Base-by-base conservation (phyloP, 2,329 filamentous ascomycete genomes). In the Diaporthe longicolla region DNA sequence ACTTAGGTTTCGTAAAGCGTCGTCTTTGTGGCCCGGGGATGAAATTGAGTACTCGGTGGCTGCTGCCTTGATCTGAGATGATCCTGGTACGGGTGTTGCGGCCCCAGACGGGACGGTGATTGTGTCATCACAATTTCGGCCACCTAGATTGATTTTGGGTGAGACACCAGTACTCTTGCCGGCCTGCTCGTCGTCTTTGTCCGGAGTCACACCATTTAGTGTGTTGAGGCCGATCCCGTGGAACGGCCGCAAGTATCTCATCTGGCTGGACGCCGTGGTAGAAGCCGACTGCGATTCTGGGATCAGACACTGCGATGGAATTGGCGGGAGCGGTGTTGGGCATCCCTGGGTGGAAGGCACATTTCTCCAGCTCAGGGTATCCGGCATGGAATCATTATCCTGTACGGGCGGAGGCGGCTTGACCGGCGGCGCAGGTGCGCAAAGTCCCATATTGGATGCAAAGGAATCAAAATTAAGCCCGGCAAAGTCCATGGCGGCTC, bases 191-290 rank as follows among this genome's bases (percentile, higher is more conserved):
- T 77, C 77, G 11, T 79, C 71, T 68, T 79, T 83, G n/a, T 79
- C 75, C 72, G 78, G 79, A 26, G 79, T 72, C 63, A 81, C 82
- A 81, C 83, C 82, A 80, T 83, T 85, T 48, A 91, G 85, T 78
- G 89, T 90, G 65, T 88, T 82, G 3, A 90, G 82, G 40, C 89
- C 89, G 74, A 85, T 89, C 1, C 89, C 89, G 13, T 85, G 83
- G 81, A 91, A 91, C 0, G 89, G 89, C 40, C 85, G 83, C 15
- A 89, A 81, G 75, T 90, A 91, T 74, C 84, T 84, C 72, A 83
- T 82, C 72, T 86, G 85, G 71, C 85, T 83, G 9, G 88, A 89
- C 1, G 87, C 87, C 1, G 87, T 85, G 1, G 85, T 88, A 8
- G 89, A 90, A 70, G 86, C 85, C 32, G 86, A 84, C 76, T 89